Evolutionary conservation across 768 basidiomycete species (phyloP).

Genomic region (Suillus brevipes): DNA sequence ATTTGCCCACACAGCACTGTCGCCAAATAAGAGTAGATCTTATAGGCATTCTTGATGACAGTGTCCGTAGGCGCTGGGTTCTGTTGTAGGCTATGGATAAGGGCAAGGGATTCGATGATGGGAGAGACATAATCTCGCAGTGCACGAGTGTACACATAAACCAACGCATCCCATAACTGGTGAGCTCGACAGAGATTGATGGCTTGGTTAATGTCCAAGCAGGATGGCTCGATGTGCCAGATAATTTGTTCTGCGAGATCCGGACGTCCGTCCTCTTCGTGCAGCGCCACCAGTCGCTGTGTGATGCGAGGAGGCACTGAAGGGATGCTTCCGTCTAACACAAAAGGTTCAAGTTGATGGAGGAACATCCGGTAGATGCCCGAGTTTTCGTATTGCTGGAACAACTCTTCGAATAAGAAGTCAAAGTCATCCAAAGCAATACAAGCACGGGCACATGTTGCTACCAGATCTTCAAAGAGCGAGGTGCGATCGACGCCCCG

Average conservation of each 20-base stretch:
- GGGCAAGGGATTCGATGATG: constrained; percentile 76
- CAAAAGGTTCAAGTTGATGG: constrained; percentile 74
- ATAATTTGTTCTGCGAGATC: constrained; percentile 86
- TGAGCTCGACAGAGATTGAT: constrained; percentile 82
- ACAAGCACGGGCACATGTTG: constrained; percentile 74
- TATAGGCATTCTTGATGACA: constrained; percentile 77
- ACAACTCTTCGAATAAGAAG: constrained; percentile 92
- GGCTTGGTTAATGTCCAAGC: constrained; percentile 91
- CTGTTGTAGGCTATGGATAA: constrained; percentile 51
- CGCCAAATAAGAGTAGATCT: constrained; percentile 87
- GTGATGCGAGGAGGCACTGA: constrained; percentile 85
- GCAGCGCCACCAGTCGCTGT: constrained; percentile 76
- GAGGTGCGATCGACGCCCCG: constrained; percentile 91
- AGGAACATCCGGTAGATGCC: constrained; percentile 88
- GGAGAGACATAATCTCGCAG: constrained; percentile 88
- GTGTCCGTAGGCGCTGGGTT: constrained; percentile 45
- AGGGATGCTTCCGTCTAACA: constrained; percentile 71
- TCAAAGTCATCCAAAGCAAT: constrained; percentile 78
- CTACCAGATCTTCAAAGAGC: constrained; percentile 86
- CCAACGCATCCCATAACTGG: constrained; percentile 87
- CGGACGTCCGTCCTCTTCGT: constrained; percentile 68
- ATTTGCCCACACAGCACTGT: constrained; percentile 77
- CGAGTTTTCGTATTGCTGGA: constrained; percentile 81
- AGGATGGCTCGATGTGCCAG: constrained; percentile 92
- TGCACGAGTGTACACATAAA: constrained; percentile 91